Base-by-base conservation (phyloP, 169 alveolate species). In the Cryptosporidium ubiquitum region DNA sequence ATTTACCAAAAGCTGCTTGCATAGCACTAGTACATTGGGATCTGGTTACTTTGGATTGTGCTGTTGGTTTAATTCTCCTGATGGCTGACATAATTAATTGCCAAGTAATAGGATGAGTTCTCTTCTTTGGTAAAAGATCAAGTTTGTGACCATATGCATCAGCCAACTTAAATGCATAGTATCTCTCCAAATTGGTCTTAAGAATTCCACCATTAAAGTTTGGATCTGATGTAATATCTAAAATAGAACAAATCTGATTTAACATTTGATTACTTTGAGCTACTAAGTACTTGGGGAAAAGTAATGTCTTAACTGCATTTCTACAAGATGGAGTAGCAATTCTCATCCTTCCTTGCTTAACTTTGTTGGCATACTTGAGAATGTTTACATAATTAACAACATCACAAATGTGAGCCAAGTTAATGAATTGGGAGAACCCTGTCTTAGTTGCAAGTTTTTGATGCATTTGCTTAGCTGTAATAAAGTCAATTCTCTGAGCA, bases 291-390 rank as follows among this genome's bases (percentile, higher is more conserved):
- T 64, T 79, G 31, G 89, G 68, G 75, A 64, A 60, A 16, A 79
- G 64, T 31, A 79, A 61, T 39, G 89, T 79, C 26, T 79, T 79
- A 0, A 79, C 29, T 23, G 79, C 89, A 61, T 79, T 79, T 61
- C 89, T 79, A 40, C 89, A 79, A 10, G 89, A 58, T 12, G 89
- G 89, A 79, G 69, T 64, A 10, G 79, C 89, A 79, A 79, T 39
- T 26, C 75, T 79, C 89, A 79, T 79, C 14, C 89, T 58, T 6
- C 75, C 75, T 35, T 61, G 75, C 39, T 31, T 79, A 2, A 79
- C 89, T 26, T 79, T 79, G 68, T 79, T 79, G 5, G 68, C 75
- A 64, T 61, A 79, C 26, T 79, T 79, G 74, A 79, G 71, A 39
- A 79, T 79, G 44, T 79, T 79, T 5, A 79, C 89, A 14, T 79